Conservation (phyloP, 805 yeast genomes). For the Metschnikowia chrysomelidarum region DNA sequence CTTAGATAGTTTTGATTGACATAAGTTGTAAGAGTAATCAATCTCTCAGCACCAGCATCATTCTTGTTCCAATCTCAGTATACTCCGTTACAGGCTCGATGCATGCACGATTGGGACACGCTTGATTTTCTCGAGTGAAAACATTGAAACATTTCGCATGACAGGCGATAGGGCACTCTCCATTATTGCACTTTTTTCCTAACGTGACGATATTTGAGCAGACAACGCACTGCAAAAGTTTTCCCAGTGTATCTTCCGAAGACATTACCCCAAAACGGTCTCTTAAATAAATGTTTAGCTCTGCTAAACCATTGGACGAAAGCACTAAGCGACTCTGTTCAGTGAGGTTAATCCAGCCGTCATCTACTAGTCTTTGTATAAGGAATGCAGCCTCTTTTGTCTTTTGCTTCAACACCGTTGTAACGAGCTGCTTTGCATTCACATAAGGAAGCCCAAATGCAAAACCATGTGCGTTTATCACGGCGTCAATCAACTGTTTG, state of each 20-base stretch:
- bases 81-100: slow-evolving; percentile 4
- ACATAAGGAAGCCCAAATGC: slow-evolving; percentile 35
- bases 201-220: slow-evolving; percentile 54
- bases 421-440: slow-evolving; percentile 33
- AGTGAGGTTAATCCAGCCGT: slow-evolving; percentile 52
- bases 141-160: slow-evolving; percentile 49
- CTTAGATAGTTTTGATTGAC: slow-evolving; percentile 44
- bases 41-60: too few species aligned
- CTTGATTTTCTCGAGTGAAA: slow-evolving; percentile 32
- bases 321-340: slow-evolving; percentile 30
- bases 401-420: slow-evolving; percentile 26
- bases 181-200: slow-evolving; percentile 34
- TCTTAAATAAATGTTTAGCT: slow-evolving; percentile 43
- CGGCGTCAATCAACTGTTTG: slow-evolving; percentile 45
- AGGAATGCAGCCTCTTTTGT: slow-evolving; percentile 39
- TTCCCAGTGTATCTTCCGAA: slow-evolving; percentile 27
- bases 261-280: slow-evolving; percentile 39
- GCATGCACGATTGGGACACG: slow-evolving; percentile 13
- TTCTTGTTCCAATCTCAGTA: slow-evolving; percentile 8
- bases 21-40: neutral
- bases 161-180: slow-evolving; percentile 38
- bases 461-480: slow-evolving; percentile 39
- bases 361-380: slow-evolving; percentile 40
- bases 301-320: slow-evolving; percentile 46
- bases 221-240: slow-evolving; percentile 44